phyloP scores from a whole-genome alignment of 2,329 filamentous ascomycete species.

The Nemania sp. region DNA sequence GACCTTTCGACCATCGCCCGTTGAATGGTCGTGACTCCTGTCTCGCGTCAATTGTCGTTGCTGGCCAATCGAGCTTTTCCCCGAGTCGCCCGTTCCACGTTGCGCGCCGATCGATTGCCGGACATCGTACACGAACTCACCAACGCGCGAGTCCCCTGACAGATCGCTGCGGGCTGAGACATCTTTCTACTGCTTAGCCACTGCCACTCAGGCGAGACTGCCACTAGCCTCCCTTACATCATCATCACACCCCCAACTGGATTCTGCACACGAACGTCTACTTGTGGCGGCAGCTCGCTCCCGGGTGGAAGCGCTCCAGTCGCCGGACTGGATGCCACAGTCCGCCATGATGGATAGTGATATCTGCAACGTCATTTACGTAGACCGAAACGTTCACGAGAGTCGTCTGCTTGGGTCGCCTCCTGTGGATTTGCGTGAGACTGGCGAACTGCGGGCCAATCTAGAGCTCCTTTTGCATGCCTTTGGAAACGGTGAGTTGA shows the following conservation, averaged over 20 bases:
- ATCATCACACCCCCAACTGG: background rate
- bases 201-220: constrained; percentile 27
- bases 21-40: constrained; percentile 31
- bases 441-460: constrained; percentile 49
- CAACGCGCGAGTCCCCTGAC: constrained; percentile 17
- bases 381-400: constrained; percentile 57
- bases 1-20: constrained; percentile 28
- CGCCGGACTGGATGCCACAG: constrained; percentile 63
- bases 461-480: constrained; percentile 56
- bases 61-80: constrained; percentile 32
- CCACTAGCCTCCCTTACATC: constrained; percentile 11
- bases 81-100: constrained; percentile 32
- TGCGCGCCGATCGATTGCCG: constrained; percentile 31
- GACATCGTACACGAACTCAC: constrained; percentile 32
- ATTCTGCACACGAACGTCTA: constrained; percentile 10
- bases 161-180: constrained; percentile 30
- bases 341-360: constrained; percentile 61
- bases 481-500: constrained; percentile 57
- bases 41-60: constrained; percentile 34
- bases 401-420: constrained; percentile 48
- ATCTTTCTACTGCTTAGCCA: constrained; percentile 25
- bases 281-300: constrained; percentile 30
- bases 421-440: constrained; percentile 38
- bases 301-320: constrained; percentile 61
- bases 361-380: constrained; percentile 63